These are phyloP conservation scores for Amaranthus hypochondriacus DNA, from an alignment of 148 eudicot species.

Conservation along the genomic window DNA sequence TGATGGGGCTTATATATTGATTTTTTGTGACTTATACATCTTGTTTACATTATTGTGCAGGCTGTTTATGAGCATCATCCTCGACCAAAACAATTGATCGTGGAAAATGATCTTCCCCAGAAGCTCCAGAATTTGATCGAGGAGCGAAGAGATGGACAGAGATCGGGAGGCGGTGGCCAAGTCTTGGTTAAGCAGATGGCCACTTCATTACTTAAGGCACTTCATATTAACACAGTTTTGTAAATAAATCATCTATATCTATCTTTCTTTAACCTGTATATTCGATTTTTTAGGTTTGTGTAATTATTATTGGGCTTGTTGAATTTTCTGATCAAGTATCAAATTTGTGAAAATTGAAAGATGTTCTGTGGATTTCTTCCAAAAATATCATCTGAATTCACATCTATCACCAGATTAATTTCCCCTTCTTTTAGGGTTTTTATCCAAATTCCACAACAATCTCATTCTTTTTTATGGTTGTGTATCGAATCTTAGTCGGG, in stretches of 20 bases:
- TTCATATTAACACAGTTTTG: constrained; percentile 92
- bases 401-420: no score
- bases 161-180: constrained; percentile 80
- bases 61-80: constrained; percentile 99
- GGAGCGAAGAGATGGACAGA: constrained; percentile 96
- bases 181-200: constrained; percentile 99
- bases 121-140: constrained; percentile 93
- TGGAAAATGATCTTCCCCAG: constrained; percentile 92
- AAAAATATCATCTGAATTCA: no score
- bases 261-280: constrained; percentile 5
- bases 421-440: no score
- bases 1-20: neutral
- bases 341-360: no score
- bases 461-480: no score
- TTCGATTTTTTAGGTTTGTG: constrained; percentile 12
- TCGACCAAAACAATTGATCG: constrained; percentile 91
- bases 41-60: constrained; percentile 28
- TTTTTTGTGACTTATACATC: constrained; percentile 7
- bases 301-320: constrained; percentile 8
- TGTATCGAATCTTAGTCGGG: no score
- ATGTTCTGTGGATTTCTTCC: no score
- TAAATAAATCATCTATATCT: constrained; percentile 21
- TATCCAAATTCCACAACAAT: no score
- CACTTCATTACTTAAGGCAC: constrained; percentile 94
- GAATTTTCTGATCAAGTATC: no score